A percentile compares a stretch with the other conserved stretches of the same genome.
Conservation (phyloP, 176 grass and related monocot genomes). For the Aegilops bicornis region DNA sequence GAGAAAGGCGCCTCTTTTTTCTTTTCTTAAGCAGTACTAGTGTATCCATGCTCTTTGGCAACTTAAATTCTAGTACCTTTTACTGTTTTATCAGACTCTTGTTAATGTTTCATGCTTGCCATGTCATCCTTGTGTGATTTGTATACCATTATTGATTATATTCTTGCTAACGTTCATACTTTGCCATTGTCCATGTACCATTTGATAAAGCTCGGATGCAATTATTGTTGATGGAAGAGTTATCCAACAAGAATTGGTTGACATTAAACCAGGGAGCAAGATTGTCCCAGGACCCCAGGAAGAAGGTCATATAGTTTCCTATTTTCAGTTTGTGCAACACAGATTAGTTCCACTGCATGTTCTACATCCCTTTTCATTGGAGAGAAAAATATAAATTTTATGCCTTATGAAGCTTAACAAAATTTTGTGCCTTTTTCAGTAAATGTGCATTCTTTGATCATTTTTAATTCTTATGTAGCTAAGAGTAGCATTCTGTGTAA, state of each 20-base stretch:
- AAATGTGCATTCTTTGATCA: slow-evolving; percentile 7
- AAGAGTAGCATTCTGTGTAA: background rate
- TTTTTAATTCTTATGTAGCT: background rate
- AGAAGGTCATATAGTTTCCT: slow-evolving; percentile 52
- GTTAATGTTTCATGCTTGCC: slow-evolving; percentile 6
- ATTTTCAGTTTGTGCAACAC: background rate
- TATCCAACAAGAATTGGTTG: slow-evolving; percentile 62
- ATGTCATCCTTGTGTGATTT: background rate
- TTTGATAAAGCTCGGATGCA: slow-evolving; percentile 66
- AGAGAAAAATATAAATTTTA: background rate
- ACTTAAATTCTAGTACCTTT: background rate
- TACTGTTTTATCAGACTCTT: background rate
- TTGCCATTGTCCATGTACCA: slow-evolving; percentile 23
- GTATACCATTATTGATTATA: background rate
- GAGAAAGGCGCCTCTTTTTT: background rate
- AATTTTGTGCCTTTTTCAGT: background rate
- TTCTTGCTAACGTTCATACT: background rate
- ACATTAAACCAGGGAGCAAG: slow-evolving; percentile 69
- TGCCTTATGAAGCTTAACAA: slow-evolving; percentile 1
- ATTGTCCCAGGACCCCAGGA: slow-evolving; percentile 78
- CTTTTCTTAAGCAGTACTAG: background rate
- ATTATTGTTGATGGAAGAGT: slow-evolving; percentile 80
- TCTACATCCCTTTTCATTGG: background rate
- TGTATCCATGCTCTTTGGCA: background rate
- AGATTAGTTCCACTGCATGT: background rate